Percentiles rank a stretch among this genome's conserved stretches.
phyloP scores from a whole-genome alignment of 129 eudicot genomes.

The Centaurea solstitialis region DNA sequence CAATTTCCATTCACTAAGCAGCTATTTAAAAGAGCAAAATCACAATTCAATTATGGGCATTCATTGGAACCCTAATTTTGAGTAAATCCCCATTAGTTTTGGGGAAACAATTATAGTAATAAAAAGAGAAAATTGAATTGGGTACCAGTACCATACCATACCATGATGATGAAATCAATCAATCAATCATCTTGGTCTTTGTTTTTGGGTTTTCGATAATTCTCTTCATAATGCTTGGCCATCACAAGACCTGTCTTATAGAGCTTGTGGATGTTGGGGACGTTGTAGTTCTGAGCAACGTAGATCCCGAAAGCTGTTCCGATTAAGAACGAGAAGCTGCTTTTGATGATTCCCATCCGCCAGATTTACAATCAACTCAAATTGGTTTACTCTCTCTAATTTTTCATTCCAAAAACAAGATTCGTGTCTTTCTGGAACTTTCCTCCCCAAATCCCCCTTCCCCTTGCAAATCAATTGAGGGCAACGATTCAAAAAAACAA shows the following conservation, averaged over 20 bases:
- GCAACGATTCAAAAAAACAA: no score
- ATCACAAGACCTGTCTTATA: slow-evolving; percentile 31
- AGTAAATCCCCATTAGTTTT: neutral
- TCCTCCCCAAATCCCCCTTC: no score
- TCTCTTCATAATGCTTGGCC: slow-evolving; percentile 32
- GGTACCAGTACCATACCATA: neutral
- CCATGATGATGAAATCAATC: no score
- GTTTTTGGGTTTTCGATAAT: slow-evolving; percentile 38
- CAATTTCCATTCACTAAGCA: neutral
- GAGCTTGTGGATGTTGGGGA: slow-evolving; percentile 31
- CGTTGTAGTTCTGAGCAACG: slow-evolving; percentile 21
- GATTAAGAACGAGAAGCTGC: slow-evolving; percentile 8
- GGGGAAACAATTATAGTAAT: neutral
- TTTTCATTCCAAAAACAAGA: no score
- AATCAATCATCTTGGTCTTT: neutral
- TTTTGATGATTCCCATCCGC: slow-evolving; percentile 20
- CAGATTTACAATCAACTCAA: no score
- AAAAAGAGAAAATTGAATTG: neutral
- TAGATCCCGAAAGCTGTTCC: slow-evolving; percentile 50
- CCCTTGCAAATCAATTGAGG: no score
- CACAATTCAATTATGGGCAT: neutral
- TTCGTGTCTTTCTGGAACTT: no score
- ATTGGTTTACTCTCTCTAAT: no score
- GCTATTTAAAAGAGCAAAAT: neutral
- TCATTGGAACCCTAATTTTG: neutral